Base-by-base conservation (phyloP, 2,329 filamentous ascomycete genomes). In the Fusarium sulawesiense region DNA sequence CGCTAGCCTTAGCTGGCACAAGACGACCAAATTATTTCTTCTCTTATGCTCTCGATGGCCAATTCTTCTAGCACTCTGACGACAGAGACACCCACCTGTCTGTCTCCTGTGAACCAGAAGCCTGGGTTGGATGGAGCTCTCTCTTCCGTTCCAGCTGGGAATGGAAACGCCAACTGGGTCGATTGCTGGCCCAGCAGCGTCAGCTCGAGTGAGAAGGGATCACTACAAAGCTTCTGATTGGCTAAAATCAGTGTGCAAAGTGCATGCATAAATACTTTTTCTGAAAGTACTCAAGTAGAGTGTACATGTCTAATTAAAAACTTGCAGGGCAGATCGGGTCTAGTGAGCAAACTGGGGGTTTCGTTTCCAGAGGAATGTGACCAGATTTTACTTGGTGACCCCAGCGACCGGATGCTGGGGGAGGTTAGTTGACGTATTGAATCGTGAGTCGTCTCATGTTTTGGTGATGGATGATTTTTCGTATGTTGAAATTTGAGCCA, bases 351-450 rank as follows among this genome's bases (percentile, higher is more conserved):
- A 42, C 53, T 54, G 44, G 37, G 30, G 54, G 44, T 53, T 60
- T 68, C 51, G 73, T 75, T 73, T 73, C 71, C 68, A 73, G 70
- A 75, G 73, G 72, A 75, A 75, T 75, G 68, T 60, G 45, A 42
- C 59, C 45, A 63, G 65, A 71, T 73, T 72, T 72, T 75, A 42
- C 37, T 61, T 41, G 55, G 70, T 68, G 69, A 29, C 66, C 58
- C 69, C 50, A 62, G 49, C 59, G 68, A 69, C 71, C 62, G 56
- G 47, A 58, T 53, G 57, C 48, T 73, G 56, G 49, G 29, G 56
- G 48, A 18, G 50, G 42, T 27, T 53, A 50, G 44, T 64, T 60
- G 63, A 68, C 34, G 23, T 61, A 34, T 51, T 25, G 53, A 27
- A 62, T 58, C 41, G 34, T n/a, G 34, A n/a, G 18, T 51, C 30